These are phyloP conservation scores for Kwoniella bestiolae DNA, from an alignment of 768 basidiomycete species.

Conservation along the genomic window DNA sequence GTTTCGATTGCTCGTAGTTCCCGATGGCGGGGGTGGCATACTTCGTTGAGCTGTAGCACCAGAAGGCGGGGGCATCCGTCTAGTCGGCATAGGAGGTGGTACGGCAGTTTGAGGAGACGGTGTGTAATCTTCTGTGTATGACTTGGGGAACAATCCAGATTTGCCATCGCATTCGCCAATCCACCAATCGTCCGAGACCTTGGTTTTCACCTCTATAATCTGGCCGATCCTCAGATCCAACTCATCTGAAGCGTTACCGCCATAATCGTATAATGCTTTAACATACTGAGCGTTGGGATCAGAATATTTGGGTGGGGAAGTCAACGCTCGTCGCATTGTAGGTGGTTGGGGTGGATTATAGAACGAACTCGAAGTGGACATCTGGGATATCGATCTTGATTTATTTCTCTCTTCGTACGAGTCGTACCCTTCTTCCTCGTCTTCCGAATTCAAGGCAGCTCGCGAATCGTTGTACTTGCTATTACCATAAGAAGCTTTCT, in stretches of 20 bases:
- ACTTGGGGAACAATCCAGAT: conserved; percentile 79
- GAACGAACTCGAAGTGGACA: conserved; percentile 20
- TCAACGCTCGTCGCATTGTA: conserved; percentile 33
- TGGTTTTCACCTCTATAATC: conserved; percentile 74
- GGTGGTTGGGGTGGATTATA: conserved; percentile 25
- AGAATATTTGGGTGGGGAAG: conserved; percentile 22
- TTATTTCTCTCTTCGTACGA: conserved; percentile 11
- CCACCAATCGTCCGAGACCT: conserved; percentile 91
- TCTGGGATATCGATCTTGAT: conserved; percentile 31
- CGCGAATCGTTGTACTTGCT: conserved; percentile 37
- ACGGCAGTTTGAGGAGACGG: conserved; percentile 47
- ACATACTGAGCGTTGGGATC: conserved; percentile 57
- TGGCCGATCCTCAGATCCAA: conserved; percentile 74
- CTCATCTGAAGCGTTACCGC: conserved; percentile 71
- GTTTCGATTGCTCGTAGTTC: background rate
- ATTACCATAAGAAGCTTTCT: conserved; percentile 20
- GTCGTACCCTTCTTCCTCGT: conserved; percentile 38
- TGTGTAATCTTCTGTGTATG: conserved; percentile 66
- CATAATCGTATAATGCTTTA: conserved; percentile 75
- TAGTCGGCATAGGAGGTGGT: conserved; percentile 37
- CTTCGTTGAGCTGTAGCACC: conserved; percentile 40
- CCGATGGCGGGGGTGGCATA: conserved; percentile 46
- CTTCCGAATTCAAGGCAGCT: conserved; percentile 39
- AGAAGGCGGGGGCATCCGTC: conserved; percentile 26
- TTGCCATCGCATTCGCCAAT: conserved; percentile 72